Percentiles rank a stretch among this genome's conserved stretches.
These are phyloP conservation scores for Pisolithus sp. DNA, from an alignment of 768 basidiomycete genomes.

Conservation along the genomic window DNA sequence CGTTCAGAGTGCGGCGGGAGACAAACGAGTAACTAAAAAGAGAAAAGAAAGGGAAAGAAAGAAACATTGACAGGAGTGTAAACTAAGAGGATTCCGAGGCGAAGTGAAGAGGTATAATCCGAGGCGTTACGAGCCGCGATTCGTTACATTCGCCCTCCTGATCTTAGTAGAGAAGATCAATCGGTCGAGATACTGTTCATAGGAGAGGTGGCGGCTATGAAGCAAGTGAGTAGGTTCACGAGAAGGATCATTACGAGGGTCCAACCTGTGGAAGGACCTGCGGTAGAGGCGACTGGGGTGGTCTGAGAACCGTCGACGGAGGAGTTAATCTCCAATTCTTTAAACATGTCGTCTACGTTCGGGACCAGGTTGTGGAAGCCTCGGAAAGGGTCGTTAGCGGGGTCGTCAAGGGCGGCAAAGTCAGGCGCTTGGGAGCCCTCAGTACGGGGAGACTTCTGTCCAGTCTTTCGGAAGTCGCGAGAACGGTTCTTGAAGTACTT, in stretches of 20 bases:
- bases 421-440: too few relatives aligned
- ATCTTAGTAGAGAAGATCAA: not conserved
- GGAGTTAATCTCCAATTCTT: not conserved
- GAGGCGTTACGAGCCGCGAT: too few relatives aligned
- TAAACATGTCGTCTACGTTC: not conserved
- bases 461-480: not conserved
- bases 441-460: not conserved
- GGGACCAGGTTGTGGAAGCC: not conserved
- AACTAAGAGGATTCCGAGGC: too few relatives aligned
- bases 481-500: not conserved
- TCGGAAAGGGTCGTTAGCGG: not conserved
- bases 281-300: too few relatives aligned
- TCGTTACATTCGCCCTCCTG: not conserved
- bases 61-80: too few relatives aligned
- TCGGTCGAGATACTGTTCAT: not conserved
- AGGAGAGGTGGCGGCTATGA: not conserved
- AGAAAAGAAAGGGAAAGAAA: too few relatives aligned
- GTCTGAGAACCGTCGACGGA: not conserved
- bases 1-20: too few relatives aligned
- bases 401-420: too few relatives aligned
- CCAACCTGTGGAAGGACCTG: too few relatives aligned
- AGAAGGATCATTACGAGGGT: too few relatives aligned
- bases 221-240: not conserved
- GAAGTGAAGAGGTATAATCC: too few relatives aligned
- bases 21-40: too few relatives aligned